Conservation (phyloP, 2,329 filamentous ascomycete genomes). For the Conoideocrella luteorostrata region DNA sequence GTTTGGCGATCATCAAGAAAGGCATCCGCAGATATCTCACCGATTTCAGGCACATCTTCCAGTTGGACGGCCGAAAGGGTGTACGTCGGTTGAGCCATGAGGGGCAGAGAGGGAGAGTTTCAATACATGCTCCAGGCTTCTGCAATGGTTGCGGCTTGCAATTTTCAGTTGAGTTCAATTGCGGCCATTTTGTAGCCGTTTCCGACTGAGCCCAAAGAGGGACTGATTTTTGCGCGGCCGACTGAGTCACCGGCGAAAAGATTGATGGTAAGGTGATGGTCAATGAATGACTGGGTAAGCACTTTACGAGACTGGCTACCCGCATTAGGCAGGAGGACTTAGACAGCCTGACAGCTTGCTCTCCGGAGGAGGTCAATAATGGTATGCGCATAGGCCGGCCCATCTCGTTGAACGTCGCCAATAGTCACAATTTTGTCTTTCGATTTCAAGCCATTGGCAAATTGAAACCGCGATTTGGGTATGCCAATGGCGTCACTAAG, state of each 20-base stretch:
- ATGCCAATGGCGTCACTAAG: constrained; percentile 54
- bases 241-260: constrained; percentile 2
- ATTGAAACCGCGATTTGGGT: constrained; percentile 56
- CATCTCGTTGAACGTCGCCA: constrained; percentile 26
- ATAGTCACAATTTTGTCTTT: constrained; percentile 55
- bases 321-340: constrained; percentile 2
- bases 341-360: constrained; percentile 15
- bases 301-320: background rate
- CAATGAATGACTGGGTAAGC: background rate
- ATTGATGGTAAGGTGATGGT: background rate
- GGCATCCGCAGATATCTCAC: constrained; percentile 20
- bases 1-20: constrained; percentile 29
- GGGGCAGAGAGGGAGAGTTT: background rate
- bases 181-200: background rate
- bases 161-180: too few relatives aligned
- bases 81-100: constrained; percentile 15
- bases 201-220: background rate
- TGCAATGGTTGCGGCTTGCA: too few relatives aligned
- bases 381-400: constrained; percentile 18
- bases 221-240: background rate
- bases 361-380: constrained; percentile 22
- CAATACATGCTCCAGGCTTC: too few relatives aligned
- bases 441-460: constrained; percentile 58
- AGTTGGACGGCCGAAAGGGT: constrained; percentile 16
- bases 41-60: constrained; percentile 23